Conservation (phyloP, 305 asterid species). For the Rubia balearica region DNA sequence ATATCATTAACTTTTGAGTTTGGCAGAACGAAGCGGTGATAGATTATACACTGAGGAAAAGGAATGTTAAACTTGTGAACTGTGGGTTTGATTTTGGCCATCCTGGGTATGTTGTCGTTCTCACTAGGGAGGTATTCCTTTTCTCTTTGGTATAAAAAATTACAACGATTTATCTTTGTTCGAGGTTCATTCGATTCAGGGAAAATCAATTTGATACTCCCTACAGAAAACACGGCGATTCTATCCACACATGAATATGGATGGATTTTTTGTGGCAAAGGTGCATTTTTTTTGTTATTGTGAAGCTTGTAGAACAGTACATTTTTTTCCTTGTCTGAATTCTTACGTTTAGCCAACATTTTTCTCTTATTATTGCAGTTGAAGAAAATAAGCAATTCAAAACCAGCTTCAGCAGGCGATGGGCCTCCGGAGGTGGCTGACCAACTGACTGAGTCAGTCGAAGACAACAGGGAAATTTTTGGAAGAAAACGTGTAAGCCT, state of each 20-base stretch:
- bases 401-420: constrained; percentile 34
- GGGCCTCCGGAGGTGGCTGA: constrained; percentile 44
- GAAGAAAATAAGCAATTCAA: constrained; percentile 73
- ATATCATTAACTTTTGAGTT: constrained; percentile 15
- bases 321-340: not conserved
- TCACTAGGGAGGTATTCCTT: not conserved
- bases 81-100: constrained; percentile 96
- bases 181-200: constrained; percentile 73
- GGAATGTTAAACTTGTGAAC: constrained; percentile 88
- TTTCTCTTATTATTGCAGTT: constrained; percentile 38
- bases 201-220: constrained; percentile 61
- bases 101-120: constrained; percentile 54
- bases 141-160: not conserved
- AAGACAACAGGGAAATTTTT: constrained; percentile 16
- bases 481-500: constrained; percentile 22
- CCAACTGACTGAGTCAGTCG: constrained; percentile 32
- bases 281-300: constrained; percentile 23
- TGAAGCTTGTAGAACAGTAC: not conserved
- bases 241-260: constrained; percentile 90
- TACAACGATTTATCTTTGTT: constrained; percentile 5
- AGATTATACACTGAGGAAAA: constrained; percentile 88
- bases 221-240: constrained; percentile 73
- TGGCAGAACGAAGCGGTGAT: constrained; percentile 93
- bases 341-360: not conserved
- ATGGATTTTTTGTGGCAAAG: constrained; percentile 96